phyloP scores from a whole-genome alignment of 306 rosid species.

The Cicer arietinum region DNA sequence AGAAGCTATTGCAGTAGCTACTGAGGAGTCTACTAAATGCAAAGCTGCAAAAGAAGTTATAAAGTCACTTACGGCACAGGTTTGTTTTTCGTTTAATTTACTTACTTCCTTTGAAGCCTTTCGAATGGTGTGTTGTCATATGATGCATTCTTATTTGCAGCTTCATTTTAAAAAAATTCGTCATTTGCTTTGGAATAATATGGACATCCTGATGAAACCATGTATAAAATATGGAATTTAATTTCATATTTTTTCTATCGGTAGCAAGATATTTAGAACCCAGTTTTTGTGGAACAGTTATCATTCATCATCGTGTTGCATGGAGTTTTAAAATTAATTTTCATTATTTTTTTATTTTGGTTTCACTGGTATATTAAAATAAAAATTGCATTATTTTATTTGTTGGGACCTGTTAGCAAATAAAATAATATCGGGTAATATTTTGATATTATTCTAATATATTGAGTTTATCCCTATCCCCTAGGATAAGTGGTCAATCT shows the following conservation, averaged over 20 bases:
- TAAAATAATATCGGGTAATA: too few species aligned
- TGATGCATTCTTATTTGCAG: constrained; percentile 18
- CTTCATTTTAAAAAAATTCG: neutral
- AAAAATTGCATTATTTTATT: constrained; percentile 9
- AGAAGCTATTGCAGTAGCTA: constrained; percentile 77
- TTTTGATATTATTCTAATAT: too few species aligned
- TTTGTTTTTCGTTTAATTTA: constrained; percentile 43
- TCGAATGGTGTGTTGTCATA: constrained; percentile 31
- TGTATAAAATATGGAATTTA: constrained; percentile 17
- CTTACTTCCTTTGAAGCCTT: constrained; percentile 37
- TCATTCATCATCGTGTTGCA: constrained; percentile 18
- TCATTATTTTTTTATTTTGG: neutral
- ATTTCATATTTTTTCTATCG: neutral
- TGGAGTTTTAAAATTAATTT: neutral
- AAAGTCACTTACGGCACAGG: constrained; percentile 92
- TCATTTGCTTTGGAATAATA: constrained; percentile 10
- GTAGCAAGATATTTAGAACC: neutral
- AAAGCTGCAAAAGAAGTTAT: constrained; percentile 95
- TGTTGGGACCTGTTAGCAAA: neutral
- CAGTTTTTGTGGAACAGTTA: constrained; percentile 5
- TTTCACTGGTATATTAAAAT: neutral
- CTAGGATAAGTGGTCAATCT: too few species aligned
- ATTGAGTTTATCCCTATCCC: too few species aligned
- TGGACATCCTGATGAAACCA: neutral
- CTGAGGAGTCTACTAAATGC: constrained; percentile 86